Evolutionary conservation across 768 basidiomycete species (phyloP).

Genomic region (Suillus ampliporus): DNA sequence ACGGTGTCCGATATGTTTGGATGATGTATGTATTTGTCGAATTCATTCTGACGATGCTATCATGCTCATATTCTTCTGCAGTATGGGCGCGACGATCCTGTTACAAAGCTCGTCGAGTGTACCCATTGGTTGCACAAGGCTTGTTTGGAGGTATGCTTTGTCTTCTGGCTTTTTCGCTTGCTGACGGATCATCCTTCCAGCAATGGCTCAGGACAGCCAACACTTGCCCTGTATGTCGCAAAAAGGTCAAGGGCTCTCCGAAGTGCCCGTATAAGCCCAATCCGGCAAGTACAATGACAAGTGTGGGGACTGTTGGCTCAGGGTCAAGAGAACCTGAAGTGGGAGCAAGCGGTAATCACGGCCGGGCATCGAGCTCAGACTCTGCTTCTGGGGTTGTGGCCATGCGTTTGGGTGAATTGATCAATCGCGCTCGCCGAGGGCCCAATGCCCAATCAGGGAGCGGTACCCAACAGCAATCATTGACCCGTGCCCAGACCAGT

Average conservation of each 20-base stretch:
- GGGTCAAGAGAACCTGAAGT: conserved; percentile 3
- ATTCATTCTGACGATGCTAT: conserved; percentile 2
- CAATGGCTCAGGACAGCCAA: conserved; percentile 82
- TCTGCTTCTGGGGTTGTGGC: conserved; percentile 1
- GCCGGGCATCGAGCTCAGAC: not conserved
- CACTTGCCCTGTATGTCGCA: conserved; percentile 84
- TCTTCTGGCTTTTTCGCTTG: not conserved
- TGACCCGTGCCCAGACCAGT: not conserved
- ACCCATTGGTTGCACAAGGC: conserved; percentile 81
- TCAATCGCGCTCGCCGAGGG: conserved; percentile 6
- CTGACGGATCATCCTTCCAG: conserved; percentile 39
- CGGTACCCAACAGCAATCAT: not conserved
- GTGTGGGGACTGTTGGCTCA: not conserved
- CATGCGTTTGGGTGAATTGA: not conserved
- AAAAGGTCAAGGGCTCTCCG: conserved; percentile 47
- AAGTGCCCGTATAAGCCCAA: conserved; percentile 7
- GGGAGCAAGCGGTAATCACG: conserved; percentile 1
- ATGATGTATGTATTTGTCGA: conserved; percentile 65
- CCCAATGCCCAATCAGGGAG: not conserved
- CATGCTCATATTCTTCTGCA: conserved; percentile 33
- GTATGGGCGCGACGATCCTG: conserved; percentile 67
- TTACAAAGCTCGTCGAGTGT: conserved; percentile 72
- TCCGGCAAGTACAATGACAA: conserved; percentile 3
- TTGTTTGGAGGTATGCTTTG: conserved; percentile 68
- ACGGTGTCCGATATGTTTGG: conserved; percentile 84